phyloP scores from a whole-genome alignment of 2,329 filamentous ascomycete genomes.

The Nannizziopsis barbatae region DNA sequence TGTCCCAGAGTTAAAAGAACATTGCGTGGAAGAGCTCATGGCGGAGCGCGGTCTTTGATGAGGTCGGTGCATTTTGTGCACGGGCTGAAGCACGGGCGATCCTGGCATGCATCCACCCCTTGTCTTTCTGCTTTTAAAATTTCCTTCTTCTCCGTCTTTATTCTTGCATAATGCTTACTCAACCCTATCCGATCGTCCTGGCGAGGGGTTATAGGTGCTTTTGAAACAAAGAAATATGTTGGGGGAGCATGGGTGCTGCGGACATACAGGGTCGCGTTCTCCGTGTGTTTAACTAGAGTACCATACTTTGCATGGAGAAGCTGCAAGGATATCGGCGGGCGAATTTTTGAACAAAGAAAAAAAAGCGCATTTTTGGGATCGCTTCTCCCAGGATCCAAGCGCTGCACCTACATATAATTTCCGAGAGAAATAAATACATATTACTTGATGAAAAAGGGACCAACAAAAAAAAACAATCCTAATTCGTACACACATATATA shows the following conservation, averaged over 20 bases:
- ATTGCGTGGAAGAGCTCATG: slow-evolving; percentile 59
- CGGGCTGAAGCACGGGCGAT: not conserved
- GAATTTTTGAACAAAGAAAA: too few relatives aligned
- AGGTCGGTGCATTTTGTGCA: not conserved
- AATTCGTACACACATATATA: too few relatives aligned
- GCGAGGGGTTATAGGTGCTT: too few relatives aligned
- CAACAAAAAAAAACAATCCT: too few relatives aligned
- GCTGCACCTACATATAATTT: too few relatives aligned
- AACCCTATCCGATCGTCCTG: slow-evolving; percentile 1
- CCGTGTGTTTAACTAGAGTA: not conserved
- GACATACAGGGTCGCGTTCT: not conserved
- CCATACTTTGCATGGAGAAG: not conserved
- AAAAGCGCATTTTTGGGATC: too few relatives aligned
- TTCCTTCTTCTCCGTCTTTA: not conserved
- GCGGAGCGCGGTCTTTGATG: slow-evolving; percentile 50
- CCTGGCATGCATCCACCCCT: not conserved
- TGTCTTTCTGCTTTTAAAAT: not conserved
- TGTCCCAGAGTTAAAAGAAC: slow-evolving; percentile 71
- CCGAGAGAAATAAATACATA: too few relatives aligned
- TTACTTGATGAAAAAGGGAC: too few relatives aligned
- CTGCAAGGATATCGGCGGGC: too few relatives aligned
- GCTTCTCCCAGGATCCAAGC: too few relatives aligned
- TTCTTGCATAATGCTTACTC: slow-evolving; percentile 11
- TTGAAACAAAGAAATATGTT: too few relatives aligned
- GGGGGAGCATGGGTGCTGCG: too few relatives aligned